Base-by-base conservation (phyloP, 2,329 filamentous ascomycete species). In the Pseudogymnoascus sp. region DNA sequence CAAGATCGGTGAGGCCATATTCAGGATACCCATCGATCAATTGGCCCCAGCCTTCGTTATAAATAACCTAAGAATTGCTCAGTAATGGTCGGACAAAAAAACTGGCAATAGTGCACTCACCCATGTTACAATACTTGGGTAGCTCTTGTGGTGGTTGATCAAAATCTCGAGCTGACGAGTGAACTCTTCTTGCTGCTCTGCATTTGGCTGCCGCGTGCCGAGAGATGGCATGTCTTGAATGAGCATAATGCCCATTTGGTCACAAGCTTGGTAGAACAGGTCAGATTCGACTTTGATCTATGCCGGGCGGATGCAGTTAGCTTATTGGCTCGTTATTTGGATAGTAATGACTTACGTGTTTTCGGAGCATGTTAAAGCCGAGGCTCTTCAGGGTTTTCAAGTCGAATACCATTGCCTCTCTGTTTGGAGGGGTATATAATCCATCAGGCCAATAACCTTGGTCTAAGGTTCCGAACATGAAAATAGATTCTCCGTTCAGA, bases 361-460 rank as follows among this genome's bases (percentile, higher is more conserved):
- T 90, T 37, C 88, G 83, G 8, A 90, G 71, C 79, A 86, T 86
- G 72, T 90, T 90, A 73, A 88, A 87, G 0, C 87, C 87, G 1
- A 90, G 77, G 1, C 77, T 75, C 74, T 90, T 90, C 63, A 90
- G 73, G 4, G 84, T 74, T 64, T 87, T 70, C 11, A 91, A 70
- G 68, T 90, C 88, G 62, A 81, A 89, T 0, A 84, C 76, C 85
- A 90, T 87, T 0, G 87, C 88, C 66, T 90, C 86, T 2, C 79
- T 76, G 7, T 79, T 89, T 0, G 88, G 88, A 0, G 88, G 81
- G 0, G 81, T 81, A 70, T 90, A 83, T 3, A 90, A 75, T 0
- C 88, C 88, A 69, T 90, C 87, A 0, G 87, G 87, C 87, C 87
- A 90, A 72, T 79, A 89, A 0, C 88, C 88, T 68, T 90, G 88